A percentile compares a stretch with the other conserved stretches of the same genome.
Conservation (phyloP, 306 rosid genomes). For the Oxytropis ochrocephala region DNA sequence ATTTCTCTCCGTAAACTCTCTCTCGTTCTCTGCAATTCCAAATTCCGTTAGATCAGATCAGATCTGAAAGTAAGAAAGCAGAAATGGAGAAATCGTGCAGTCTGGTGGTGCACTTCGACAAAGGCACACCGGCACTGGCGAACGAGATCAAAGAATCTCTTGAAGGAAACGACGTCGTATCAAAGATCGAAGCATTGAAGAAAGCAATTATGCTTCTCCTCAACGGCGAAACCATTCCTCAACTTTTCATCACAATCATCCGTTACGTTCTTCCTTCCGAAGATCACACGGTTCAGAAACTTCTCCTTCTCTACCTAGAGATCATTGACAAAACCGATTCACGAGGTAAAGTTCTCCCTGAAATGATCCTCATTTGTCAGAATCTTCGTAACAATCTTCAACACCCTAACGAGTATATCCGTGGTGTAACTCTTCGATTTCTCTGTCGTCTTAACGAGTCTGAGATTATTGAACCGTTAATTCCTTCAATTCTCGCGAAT, state of each 20-base stretch:
- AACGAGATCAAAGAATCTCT: constrained; percentile 86
- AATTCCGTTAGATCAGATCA: background rate
- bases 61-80: background rate
- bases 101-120: constrained; percentile 83
- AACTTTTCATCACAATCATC: constrained; percentile 85
- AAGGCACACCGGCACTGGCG: constrained; percentile 80
- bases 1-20: background rate
- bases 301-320: constrained; percentile 88
- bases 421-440: constrained; percentile 84
- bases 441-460: constrained; percentile 85
- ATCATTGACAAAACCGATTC: constrained; percentile 92
- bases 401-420: constrained; percentile 85
- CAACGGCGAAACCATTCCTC: constrained; percentile 87
- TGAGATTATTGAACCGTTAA: constrained; percentile 84
- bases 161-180: constrained; percentile 61
- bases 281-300: constrained; percentile 93
- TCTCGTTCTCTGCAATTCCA: background rate
- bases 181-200: constrained; percentile 80
- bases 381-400: constrained; percentile 92
- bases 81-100: constrained; percentile 88
- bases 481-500: constrained; percentile 79
- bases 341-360: constrained; percentile 76
- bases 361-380: constrained; percentile 96
- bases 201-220: constrained; percentile 88
- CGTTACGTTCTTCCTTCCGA: constrained; percentile 93